Conservation (phyloP, 768 basidiomycete species). For the Trametes elegans region DNA sequence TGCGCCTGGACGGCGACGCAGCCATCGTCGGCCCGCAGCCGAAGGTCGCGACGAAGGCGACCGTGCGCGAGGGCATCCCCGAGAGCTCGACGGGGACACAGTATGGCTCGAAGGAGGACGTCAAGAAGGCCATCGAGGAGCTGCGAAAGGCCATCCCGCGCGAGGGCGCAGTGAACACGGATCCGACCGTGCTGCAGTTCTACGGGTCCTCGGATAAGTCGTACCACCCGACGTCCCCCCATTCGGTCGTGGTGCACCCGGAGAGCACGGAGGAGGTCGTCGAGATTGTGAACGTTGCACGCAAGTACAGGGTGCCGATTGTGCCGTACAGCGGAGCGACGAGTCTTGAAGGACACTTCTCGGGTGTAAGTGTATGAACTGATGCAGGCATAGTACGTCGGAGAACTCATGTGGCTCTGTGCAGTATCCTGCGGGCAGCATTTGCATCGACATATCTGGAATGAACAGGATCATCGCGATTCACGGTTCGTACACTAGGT, state of each 20-base stretch:
- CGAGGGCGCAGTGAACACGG: slow-evolving; percentile 49
- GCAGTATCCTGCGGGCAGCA: slow-evolving; percentile 42
- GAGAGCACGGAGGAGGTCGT: slow-evolving; percentile 79
- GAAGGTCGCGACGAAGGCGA: slow-evolving; percentile 6
- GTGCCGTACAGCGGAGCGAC: slow-evolving; percentile 85
- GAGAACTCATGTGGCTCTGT: neutral
- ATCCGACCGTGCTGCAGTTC: slow-evolving; percentile 46
- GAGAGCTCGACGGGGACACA: slow-evolving; percentile 11
- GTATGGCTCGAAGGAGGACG: slow-evolving; percentile 49
- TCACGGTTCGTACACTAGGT: slow-evolving; percentile 36
- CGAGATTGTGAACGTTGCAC: slow-evolving; percentile 71
- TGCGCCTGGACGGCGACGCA: slow-evolving; percentile 12
- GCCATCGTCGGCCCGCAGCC: slow-evolving; percentile 1
- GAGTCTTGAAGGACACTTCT: slow-evolving; percentile 84
- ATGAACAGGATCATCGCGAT: slow-evolving; percentile 68
- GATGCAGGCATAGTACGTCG: neutral
- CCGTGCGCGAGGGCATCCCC: neutral
- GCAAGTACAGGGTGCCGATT: slow-evolving; percentile 72
- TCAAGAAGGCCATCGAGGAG: slow-evolving; percentile 52
- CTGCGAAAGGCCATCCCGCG: slow-evolving; percentile 45
- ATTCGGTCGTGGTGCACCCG: slow-evolving; percentile 51
- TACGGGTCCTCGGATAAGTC: slow-evolving; percentile 71
- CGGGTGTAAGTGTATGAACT: slow-evolving; percentile 48
- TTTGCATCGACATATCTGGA: slow-evolving; percentile 62
- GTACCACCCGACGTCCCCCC: slow-evolving; percentile 49